phyloP scores from a whole-genome alignment of 352 stramenopile species.

The Pythium phragmitis region DNA sequence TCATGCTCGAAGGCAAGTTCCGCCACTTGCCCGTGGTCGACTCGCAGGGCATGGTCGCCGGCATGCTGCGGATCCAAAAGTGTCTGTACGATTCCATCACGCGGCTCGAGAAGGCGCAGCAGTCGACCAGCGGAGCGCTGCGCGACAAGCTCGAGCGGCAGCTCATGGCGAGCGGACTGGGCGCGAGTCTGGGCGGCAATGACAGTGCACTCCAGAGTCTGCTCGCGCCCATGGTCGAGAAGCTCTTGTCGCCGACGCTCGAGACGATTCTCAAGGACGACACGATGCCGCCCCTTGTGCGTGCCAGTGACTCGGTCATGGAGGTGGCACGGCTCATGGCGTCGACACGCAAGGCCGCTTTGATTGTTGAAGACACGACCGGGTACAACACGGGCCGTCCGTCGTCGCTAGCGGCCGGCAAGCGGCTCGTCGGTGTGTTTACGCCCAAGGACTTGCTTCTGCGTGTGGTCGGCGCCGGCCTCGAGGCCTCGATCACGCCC shows the following conservation, averaged over 20 bases:
- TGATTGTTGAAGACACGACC: slow-evolving; percentile 68
- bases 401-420: slow-evolving; percentile 44
- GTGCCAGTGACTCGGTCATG: slow-evolving; percentile 76
- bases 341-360: slow-evolving; percentile 70
- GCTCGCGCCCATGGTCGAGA: slow-evolving; percentile 83
- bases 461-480: slow-evolving; percentile 90
- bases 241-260: slow-evolving; percentile 80
- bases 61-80: slow-evolving; percentile 98
- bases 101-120: slow-evolving; percentile 92
- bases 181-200: slow-evolving; percentile 48
- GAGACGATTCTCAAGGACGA: slow-evolving; percentile 82
- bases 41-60: slow-evolving; percentile 87
- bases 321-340: slow-evolving; percentile 87
- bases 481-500: slow-evolving; percentile 87
- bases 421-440: slow-evolving; percentile 95
- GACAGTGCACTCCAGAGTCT: slow-evolving; percentile 70
- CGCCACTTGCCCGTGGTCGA: slow-evolving; percentile 96
- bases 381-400: slow-evolving; percentile 15
- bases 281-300: slow-evolving; percentile 74
- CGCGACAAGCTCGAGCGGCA: slow-evolving; percentile 80
- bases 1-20: slow-evolving; percentile 92
- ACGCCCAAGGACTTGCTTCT: slow-evolving; percentile 98
- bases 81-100: slow-evolving; percentile 98
- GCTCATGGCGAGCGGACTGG: slow-evolving; percentile 53
- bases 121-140: slow-evolving; percentile 68